These are phyloP conservation scores for Simplicillium sp. DNA, from an alignment of 2,329 filamentous ascomycete species.

Conservation along the genomic window DNA sequence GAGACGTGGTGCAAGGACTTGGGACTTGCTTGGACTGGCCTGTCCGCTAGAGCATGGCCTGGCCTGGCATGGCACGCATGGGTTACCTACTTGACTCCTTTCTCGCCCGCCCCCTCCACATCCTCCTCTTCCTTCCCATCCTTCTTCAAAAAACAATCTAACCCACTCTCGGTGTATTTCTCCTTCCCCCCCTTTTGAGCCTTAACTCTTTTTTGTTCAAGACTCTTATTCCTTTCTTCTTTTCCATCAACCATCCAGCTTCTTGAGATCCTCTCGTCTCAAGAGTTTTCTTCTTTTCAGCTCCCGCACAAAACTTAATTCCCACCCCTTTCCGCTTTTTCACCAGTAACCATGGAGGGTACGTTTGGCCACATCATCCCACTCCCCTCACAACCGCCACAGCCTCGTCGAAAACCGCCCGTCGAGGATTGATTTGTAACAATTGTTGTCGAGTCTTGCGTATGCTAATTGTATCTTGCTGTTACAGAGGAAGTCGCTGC, in stretches of 20 bases:
- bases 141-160: background rate
- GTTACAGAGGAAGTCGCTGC: conserved; percentile 96
- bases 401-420: conserved; percentile 11
- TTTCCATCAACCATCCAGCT: conserved; percentile 1
- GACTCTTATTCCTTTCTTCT: background rate
- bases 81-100: conserved; percentile 7
- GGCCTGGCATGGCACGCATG: background rate
- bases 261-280: conserved; percentile 7
- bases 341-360: conserved; percentile 49
- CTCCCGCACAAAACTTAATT: conserved; percentile 8
- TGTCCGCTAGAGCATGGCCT: background rate
- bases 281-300: conserved; percentile 1
- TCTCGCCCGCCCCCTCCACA: conserved; percentile 1
- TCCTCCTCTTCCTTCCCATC: background rate
- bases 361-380: conserved; percentile 17
- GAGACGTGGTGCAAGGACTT: too few species aligned
- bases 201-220: too few species aligned
- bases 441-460: conserved; percentile 5
- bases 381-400: too few species aligned
- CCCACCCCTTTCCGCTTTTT: conserved; percentile 16
- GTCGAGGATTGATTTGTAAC: conserved; percentile 7
- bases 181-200: too few species aligned
- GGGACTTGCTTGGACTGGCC: too few species aligned
- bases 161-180: background rate
- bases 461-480: conserved; percentile 30